Base-by-base conservation (phyloP, 139 green algal species). In the Tetraselmis chui region DNA sequence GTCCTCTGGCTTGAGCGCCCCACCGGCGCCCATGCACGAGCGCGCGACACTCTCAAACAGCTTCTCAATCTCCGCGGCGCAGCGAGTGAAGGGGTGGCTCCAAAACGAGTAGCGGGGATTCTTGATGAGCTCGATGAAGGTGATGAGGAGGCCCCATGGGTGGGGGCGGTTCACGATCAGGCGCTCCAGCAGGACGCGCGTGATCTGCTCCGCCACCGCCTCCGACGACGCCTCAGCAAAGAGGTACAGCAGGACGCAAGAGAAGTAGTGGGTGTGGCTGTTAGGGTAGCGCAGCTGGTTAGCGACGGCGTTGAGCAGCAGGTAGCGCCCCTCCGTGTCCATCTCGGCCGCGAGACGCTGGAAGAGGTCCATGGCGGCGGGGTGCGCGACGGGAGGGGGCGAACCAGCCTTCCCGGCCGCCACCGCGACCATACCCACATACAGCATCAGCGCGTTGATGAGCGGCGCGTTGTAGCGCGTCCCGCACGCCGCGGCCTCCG, bases 81-180 rank as follows among this genome's bases (percentile, higher is more conserved):
- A 97, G 27, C 91, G 89, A 29, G 95, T 98, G 91, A 99, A 99
- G 29, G 85, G 84, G 86, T 98, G 94, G 31, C 81, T 88, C 97
- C 97, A 99, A 87, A 99, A 99, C 76, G 92, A 93, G 92, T 98
- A 99, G n/a, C 92, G 85, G 59, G 92, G 92, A 89, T 99, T 99
- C 90, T 98, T 99, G 88, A 99, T 99, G 29, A 99, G 93, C 92
- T 99, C 97, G 81, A 99, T 99, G 91, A 99, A 99, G 28, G 97
- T 99, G 88, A 99, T 96, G 31, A 99, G 91, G 81, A 99, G 90
- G 29, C 97, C 97, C 89, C 90, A 94, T 25, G 91, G 91, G 83
- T 94, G 92, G 2, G 94, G 93, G 59, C 93, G 85, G 92, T 99
- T 99, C n/a, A 98, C 97, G 74, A 99, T 98, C 31, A 99, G 87